Percentiles rank a stretch among this genome's conserved stretches.
Evolutionary conservation across 2,329 filamentous ascomycete genomes (phyloP).

Genomic region (Neurospora crassa): DNA sequence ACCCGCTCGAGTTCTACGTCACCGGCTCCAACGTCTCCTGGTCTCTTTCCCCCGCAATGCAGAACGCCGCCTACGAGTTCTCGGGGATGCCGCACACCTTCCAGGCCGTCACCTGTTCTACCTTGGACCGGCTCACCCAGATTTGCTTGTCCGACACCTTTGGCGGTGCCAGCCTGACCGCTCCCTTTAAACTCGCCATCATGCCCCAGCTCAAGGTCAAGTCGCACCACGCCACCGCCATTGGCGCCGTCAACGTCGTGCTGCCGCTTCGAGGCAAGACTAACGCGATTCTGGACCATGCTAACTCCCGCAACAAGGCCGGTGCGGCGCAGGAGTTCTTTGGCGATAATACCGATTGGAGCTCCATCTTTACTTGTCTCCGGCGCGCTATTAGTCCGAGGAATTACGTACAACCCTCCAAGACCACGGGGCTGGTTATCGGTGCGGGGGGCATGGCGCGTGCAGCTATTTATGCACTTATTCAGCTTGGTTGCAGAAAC

Average conservation of each 20-base stretch:
- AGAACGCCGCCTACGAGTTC: constrained; percentile 55
- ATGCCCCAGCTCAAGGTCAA: constrained; percentile 55
- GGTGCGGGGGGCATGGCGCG: constrained; percentile 64
- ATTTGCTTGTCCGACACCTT: constrained; percentile 52
- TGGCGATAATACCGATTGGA: constrained; percentile 39
- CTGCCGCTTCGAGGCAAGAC: constrained; percentile 51
- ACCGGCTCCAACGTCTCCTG: constrained; percentile 59
- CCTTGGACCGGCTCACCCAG: constrained; percentile 50
- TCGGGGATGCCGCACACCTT: constrained; percentile 61
- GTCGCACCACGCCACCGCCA: constrained; percentile 58
- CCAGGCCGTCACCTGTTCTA: constrained; percentile 47
- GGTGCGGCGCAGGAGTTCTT: constrained; percentile 55
- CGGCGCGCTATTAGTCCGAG: constrained; percentile 60
- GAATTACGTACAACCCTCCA: constrained; percentile 45
- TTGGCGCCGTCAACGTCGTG: constrained; percentile 64
- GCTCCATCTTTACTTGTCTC: constrained; percentile 43
- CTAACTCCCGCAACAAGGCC: constrained; percentile 48
- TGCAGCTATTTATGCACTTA: constrained; percentile 63
- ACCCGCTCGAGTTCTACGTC: constrained; percentile 59
- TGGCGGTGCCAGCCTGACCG: constrained; percentile 57
- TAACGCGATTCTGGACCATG: constrained; percentile 41
- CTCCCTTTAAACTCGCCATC: constrained; percentile 63
- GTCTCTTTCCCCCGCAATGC: constrained; percentile 64
- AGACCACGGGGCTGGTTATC: constrained; percentile 46
- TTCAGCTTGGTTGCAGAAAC: constrained; percentile 62